Percentiles rank a stretch among this genome's conserved stretches.
phyloP scores from a whole-genome alignment of 345 rosid genomes.

The Microthlaspi erraticum region DNA sequence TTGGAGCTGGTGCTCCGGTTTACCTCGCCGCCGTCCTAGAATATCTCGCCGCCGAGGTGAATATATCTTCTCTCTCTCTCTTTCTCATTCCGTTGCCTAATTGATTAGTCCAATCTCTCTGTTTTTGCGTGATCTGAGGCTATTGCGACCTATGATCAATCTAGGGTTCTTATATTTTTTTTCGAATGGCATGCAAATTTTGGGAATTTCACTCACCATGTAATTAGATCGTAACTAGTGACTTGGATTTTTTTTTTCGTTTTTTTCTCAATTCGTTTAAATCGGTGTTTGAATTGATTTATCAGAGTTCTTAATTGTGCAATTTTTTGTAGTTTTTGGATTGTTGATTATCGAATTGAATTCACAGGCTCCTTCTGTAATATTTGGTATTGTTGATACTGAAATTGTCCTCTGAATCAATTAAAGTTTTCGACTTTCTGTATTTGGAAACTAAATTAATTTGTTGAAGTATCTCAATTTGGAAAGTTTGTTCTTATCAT shows the following conservation, averaged over 20 bases:
- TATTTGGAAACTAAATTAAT: neutral
- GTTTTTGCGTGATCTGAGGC: neutral
- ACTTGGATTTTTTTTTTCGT: neutral
- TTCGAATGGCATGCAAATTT: neutral
- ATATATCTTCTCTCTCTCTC: neutral
- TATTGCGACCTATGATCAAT: neutral
- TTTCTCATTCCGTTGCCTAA: neutral
- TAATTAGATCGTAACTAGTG: neutral
- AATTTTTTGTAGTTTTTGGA: neutral
- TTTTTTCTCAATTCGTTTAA: neutral
- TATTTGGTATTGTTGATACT: neutral
- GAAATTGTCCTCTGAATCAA: neutral
- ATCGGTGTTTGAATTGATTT: neutral
- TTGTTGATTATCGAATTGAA: neutral
- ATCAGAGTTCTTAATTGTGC: neutral
- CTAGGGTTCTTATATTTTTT: conserved; percentile 40
- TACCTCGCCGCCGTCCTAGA: conserved; percentile 96
- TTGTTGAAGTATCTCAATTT: neutral
- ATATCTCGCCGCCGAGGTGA: conserved; percentile 93
- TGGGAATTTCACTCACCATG: neutral
- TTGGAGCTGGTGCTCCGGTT: conserved; percentile 96
- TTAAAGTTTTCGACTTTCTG: too few species aligned
- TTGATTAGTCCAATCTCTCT: neutral
- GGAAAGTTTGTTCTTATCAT: neutral
- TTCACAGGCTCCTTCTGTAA: neutral